phyloP scores from a whole-genome alignment of 768 basidiomycete genomes.

The Russula lepida region DNA sequence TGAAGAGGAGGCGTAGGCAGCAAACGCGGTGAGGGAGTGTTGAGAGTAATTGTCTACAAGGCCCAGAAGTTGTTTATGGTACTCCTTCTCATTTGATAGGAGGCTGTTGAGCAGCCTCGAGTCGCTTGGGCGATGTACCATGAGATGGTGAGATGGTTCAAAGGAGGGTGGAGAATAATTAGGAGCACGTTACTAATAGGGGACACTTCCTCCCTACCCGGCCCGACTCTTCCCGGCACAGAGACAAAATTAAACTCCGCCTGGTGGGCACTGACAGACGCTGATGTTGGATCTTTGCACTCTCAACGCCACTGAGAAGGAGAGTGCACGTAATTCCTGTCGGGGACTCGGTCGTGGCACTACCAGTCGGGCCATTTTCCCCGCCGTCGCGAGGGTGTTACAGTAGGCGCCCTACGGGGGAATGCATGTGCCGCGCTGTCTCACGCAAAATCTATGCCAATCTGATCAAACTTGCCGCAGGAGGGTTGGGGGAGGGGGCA shows the following conservation, averaged over 20 bases:
- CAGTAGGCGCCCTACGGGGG: background rate
- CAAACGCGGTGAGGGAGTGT: slow-evolving; percentile 53
- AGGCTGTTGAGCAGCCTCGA: slow-evolving; percentile 64
- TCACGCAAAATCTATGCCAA: background rate
- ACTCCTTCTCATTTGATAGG: slow-evolving; percentile 62
- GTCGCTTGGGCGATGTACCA: slow-evolving; percentile 70
- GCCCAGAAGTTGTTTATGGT: slow-evolving; percentile 48
- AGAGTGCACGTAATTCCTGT: too few species aligned
- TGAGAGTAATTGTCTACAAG: slow-evolving; percentile 49
- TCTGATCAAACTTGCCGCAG: background rate
- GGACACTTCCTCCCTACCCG: background rate
- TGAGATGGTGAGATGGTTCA: slow-evolving; percentile 29
- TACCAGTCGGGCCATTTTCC: too few species aligned
- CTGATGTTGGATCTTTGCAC: too few species aligned
- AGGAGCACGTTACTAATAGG: background rate
- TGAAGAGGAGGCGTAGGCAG: slow-evolving; percentile 66
- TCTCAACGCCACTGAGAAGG: too few species aligned
- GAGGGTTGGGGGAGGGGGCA: too few species aligned
- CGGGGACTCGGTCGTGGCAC: too few species aligned
- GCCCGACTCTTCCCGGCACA: background rate
- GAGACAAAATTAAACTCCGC: too few species aligned
- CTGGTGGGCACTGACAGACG: too few species aligned
- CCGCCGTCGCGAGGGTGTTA: background rate
- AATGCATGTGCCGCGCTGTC: background rate
- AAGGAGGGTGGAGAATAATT: background rate